Percentiles rank a stretch among this genome's conserved stretches.
Evolutionary conservation across 306 rosid species (phyloP).

Genomic region (Arachis stenosperma): DNA sequence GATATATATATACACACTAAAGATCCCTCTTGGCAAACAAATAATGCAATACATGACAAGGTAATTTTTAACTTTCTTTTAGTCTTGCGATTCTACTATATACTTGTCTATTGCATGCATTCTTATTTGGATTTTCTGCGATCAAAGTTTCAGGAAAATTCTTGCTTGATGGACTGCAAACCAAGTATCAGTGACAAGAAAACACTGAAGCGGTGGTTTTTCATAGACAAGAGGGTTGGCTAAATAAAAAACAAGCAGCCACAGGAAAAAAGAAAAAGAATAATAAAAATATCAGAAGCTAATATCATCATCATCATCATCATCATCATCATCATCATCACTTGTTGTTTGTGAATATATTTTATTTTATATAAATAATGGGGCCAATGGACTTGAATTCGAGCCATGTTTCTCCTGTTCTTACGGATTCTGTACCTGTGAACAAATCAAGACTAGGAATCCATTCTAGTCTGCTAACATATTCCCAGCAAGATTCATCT

Average conservation of each 20-base stretch:
- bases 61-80: background rate
- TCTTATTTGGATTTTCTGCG: background rate
- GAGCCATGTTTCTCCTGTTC: conserved; percentile 67
- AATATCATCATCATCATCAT: conserved; percentile 2
- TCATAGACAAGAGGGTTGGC: conserved; percentile 91
- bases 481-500: conserved; percentile 67
- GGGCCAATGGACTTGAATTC: conserved; percentile 76
- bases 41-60: conserved; percentile 33
- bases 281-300: background rate
- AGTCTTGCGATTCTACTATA: background rate
- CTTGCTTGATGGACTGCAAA: conserved; percentile 76
- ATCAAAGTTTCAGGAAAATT: conserved; percentile 56
- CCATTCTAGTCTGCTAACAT: conserved; percentile 57
- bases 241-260: conserved; percentile 24
- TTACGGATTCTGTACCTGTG: conserved; percentile 67
- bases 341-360: conserved; percentile 1
- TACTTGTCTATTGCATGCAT: conserved; percentile 1
- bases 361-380: background rate
- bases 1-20: too few relatives aligned
- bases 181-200: conserved; percentile 75
- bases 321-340: conserved; percentile 9
- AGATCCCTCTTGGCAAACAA: too few relatives aligned
- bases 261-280: background rate
- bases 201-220: conserved; percentile 91
- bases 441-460: conserved; percentile 84